Percentiles rank a stretch among this genome's conserved stretches.
phyloP scores from a whole-genome alignment of 257 asterid genomes.

The Paraleonurus japonicus region DNA sequence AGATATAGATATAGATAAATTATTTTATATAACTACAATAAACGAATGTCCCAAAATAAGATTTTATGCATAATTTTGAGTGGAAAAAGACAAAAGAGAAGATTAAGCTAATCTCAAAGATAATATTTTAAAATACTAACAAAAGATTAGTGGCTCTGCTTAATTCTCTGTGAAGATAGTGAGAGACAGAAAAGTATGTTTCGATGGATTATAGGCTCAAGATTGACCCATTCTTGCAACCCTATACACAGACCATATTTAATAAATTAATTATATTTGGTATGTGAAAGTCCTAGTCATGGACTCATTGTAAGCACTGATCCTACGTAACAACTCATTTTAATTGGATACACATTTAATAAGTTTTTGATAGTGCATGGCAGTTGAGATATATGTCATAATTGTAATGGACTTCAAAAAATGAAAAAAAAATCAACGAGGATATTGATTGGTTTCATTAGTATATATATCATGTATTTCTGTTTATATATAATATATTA shows the following conservation, averaged over 20 bases:
- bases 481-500: too few species aligned
- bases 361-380: conserved; percentile 9
- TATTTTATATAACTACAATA: not conserved
- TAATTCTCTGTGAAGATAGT: conserved; percentile 8
- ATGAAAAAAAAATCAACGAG: not conserved
- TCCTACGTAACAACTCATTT: conserved; percentile 37
- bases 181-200: conserved; percentile 17
- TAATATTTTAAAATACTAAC: conserved; percentile 4
- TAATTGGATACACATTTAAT: conserved; percentile 27
- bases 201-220: conserved; percentile 20
- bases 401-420: not conserved
- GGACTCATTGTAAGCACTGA: conserved; percentile 19
- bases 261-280: not conserved
- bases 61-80: not conserved
- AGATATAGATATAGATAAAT: too few species aligned
- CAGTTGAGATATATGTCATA: not conserved
- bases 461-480: too few species aligned
- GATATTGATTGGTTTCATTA: not conserved
- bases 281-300: conserved; percentile 2
- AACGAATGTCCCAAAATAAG: not conserved
- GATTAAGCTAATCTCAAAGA: conserved; percentile 20
- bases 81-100: conserved; percentile 23
- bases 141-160: conserved; percentile 14
- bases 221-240: conserved; percentile 31
- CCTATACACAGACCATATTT: conserved; percentile 12